Evolutionary conservation across 768 basidiomycete species (phyloP), one percentile per base, ranked within the genome.

Genomic region (Suillus cothurnatus): DNA sequence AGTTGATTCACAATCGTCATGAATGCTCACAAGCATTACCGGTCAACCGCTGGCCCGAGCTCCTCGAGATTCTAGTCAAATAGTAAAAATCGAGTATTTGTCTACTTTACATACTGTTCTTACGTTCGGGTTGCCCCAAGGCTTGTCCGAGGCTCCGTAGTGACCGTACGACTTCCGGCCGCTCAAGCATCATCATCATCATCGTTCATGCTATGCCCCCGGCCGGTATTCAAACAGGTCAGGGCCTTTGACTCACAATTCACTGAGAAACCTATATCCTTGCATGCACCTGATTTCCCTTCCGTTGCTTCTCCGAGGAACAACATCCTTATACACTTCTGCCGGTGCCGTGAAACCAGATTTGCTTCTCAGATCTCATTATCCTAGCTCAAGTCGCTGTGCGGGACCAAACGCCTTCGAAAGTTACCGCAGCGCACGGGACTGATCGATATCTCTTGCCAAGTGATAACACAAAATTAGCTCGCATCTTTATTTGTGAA

Each of bases 251-350:
- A 26, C 61, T 60, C 19, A 1, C 7, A 23, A 38, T 38, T 28
- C 36, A 39, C 56, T 9, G 26, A 32, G 38, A 39, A 31, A 61
- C 8, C 31, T 21, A 58, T 61, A 61, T 61, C 52, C 53, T 34
- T n/a, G 53, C 21, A 1, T 9, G 58, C 58, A 59, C 58, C 23
- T 59, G 58, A 59, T 43, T 41, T 59, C 58, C 58, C 28, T 21
- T 31, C 26, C 58, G 28, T 21, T 41, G 34, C 58, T 63, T 58
- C 38, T 63, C 62, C 62, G 62, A 63, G 62, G 62, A 63, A 63
- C 62, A 58, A 26, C 38, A 15, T 61, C 21, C 43, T 17, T 59
- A 61, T 17, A 43, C 38, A 60, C 57, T 63, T 63, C 58, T 58
- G 43, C 62, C 62, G 62, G 62, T 61, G 32, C 62, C 62, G 62